These are phyloP conservation scores for Russula vinacea DNA, from an alignment of 768 basidiomycete genomes.

Conservation along the genomic window DNA sequence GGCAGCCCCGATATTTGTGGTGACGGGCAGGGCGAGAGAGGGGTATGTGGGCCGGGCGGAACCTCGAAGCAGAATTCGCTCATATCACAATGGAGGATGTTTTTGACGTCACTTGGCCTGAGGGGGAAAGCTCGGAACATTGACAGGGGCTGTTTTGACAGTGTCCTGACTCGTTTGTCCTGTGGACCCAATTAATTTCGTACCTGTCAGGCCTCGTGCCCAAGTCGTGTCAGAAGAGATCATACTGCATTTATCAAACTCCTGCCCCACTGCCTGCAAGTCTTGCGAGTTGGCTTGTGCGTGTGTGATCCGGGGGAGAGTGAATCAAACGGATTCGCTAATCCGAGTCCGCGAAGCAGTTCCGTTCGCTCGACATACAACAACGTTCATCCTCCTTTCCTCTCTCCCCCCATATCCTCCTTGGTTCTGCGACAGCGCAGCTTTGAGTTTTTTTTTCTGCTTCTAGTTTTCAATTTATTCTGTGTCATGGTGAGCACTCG, in stretches of 20 bases:
- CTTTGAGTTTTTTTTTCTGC: not conserved
- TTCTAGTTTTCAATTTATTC: not conserved
- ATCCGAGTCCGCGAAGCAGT: conserved; percentile 11
- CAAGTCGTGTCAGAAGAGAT: conserved; percentile 11
- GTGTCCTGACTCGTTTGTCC: too few relatives aligned
- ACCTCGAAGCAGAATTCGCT: conserved; percentile 12
- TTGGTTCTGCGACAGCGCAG: not conserved
- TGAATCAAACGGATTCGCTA: conserved; percentile 18
- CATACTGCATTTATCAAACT: conserved; percentile 10
- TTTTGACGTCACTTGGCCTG: conserved; percentile 19
- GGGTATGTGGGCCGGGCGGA: too few relatives aligned
- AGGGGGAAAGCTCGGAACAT: conserved; percentile 20
- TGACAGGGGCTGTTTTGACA: not conserved
- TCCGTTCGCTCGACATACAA: conserved; percentile 1
- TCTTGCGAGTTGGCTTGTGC: not conserved
- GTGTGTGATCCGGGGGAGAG: conserved; percentile 13
- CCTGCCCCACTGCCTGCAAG: conserved; percentile 20
- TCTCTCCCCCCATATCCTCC: not conserved
- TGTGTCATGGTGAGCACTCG: conserved; percentile 17
- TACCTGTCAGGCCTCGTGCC: conserved; percentile 14
- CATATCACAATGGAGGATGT: not conserved
- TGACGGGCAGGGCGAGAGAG: not conserved
- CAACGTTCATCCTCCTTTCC: conserved; percentile 1
- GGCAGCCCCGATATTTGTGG: not conserved
- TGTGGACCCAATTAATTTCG: not conserved